Conservation (phyloP, 495 filamentous ascomycete species). For the Aspergillus cavernicola region DNA sequence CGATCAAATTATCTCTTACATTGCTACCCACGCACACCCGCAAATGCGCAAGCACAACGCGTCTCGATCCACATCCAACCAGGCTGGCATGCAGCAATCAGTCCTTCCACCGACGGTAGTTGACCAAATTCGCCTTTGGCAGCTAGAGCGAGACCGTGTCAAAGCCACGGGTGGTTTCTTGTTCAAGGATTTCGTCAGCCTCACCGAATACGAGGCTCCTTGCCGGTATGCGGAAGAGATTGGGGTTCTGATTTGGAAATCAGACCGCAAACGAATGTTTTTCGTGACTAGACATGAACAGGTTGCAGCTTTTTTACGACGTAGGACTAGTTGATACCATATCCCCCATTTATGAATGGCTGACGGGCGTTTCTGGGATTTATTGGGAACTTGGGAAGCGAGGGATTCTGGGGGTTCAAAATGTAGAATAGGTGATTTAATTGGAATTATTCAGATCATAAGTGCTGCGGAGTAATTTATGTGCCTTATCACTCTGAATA, state of each 20-base stretch:
- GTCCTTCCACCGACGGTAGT: constrained; percentile 91
- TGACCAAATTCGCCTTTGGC: constrained; percentile 96
- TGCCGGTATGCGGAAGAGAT: constrained; percentile 82
- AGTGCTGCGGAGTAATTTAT: background rate
- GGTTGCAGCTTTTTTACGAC: constrained; percentile 72
- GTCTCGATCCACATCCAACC: constrained; percentile 40
- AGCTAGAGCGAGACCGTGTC: constrained; percentile 93
- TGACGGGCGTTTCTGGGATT: constrained; percentile 1
- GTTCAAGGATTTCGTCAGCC: constrained; percentile 80
- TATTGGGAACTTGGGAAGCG: background rate
- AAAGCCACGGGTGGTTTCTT: constrained; percentile 75
- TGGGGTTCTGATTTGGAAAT: constrained; percentile 88
- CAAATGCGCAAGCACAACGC: constrained; percentile 71
- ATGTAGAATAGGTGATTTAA: background rate
- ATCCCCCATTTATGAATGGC: constrained; percentile 7
- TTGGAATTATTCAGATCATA: background rate
- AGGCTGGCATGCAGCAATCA: constrained; percentile 41
- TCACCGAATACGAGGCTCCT: constrained; percentile 71
- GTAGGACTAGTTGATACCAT: constrained; percentile 32
- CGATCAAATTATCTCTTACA: constrained; percentile 87
- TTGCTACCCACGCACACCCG: constrained; percentile 85
- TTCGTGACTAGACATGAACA: constrained; percentile 87
- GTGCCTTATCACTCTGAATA: background rate
- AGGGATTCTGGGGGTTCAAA: background rate
- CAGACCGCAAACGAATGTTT: constrained; percentile 70